phyloP scores from a whole-genome alignment of 495 filamentous ascomycete species.

The Tuber calosporum region DNA sequence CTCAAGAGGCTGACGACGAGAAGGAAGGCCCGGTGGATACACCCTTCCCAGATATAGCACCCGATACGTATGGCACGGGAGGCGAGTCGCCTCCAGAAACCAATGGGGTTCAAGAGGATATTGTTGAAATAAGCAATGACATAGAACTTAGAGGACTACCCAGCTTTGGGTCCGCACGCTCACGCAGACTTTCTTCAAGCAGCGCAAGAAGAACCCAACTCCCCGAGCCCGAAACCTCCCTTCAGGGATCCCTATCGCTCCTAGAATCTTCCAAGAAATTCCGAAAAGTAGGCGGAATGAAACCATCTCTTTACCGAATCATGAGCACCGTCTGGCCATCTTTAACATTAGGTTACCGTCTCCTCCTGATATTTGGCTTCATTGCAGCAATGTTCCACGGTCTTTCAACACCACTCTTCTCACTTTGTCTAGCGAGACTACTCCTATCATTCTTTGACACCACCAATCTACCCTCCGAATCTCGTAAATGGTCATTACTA shows the following conservation, averaged over 20 bases:
- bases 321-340: constrained; percentile 66
- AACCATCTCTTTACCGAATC: constrained; percentile 52
- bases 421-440: constrained; percentile 67
- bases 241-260: background rate
- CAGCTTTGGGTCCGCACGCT: background rate
- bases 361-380: constrained; percentile 57
- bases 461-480: constrained; percentile 45
- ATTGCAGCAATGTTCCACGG: constrained; percentile 58
- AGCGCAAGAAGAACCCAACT: constrained; percentile 14
- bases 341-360: constrained; percentile 49
- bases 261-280: background rate
- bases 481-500: constrained; percentile 60
- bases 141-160: background rate
- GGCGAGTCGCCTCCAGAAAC: background rate
- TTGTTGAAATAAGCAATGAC: background rate
- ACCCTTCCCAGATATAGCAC: background rate
- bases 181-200: background rate
- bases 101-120: constrained; percentile 29
- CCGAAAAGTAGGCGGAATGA: background rate
- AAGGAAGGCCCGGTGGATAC: constrained; percentile 12
- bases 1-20: constrained; percentile 6
- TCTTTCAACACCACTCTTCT: constrained; percentile 67
- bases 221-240: background rate
- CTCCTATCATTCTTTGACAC: constrained; percentile 58
- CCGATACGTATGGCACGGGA: background rate